Evolutionary conservation across 768 basidiomycete genomes (phyloP), one percentile per base, ranked within the genome.

Genomic region (Lactifluus piperatus): DNA sequence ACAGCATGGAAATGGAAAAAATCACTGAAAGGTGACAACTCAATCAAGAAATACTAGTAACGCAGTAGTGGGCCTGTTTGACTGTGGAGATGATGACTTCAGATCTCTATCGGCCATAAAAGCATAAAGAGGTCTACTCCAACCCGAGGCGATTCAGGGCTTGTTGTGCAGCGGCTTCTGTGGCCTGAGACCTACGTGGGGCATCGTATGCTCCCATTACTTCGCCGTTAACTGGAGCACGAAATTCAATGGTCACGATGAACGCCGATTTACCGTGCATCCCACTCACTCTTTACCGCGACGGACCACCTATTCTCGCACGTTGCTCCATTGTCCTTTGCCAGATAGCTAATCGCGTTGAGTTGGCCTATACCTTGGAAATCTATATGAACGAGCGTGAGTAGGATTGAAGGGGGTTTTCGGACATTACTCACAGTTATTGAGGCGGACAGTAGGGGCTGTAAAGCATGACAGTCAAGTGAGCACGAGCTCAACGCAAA

Each of bases 161-260:
- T 41, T 69, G 63, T 29, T 56, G 50, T 0, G 72, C 72, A 20
- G 74, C 74, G 32, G 53, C 59, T 43, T 76, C 73, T 60, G 69
- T 74, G 8, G 74, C 73, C 1, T 48, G 50, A 10, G 71, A 65
- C 64, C 83, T 81, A 45, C 73, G 72, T 3, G 65, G 30, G 11
- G 76, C 81, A 1, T 65, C 71, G 5, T 76, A 82, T 11, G 71
- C 73, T 30, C 82, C 84, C 68, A 73, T 75, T 8, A 74, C 70
- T 56, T 29, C 14, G 32, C 63, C 63, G 8, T 47, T 14, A 20
- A 64, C 63, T 64, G 30, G 36, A 24, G 10, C 14, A 14, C 30
- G 26, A 39, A 18, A 37, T 6, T 51, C n/a, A 39, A 22, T n/a
- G n/a, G n/a, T n/a, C n/a, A n/a, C n/a, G 13, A 27, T 6, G 27